Conservation (phyloP, 768 basidiomycete species). For the Tylopilus subfusipes region DNA sequence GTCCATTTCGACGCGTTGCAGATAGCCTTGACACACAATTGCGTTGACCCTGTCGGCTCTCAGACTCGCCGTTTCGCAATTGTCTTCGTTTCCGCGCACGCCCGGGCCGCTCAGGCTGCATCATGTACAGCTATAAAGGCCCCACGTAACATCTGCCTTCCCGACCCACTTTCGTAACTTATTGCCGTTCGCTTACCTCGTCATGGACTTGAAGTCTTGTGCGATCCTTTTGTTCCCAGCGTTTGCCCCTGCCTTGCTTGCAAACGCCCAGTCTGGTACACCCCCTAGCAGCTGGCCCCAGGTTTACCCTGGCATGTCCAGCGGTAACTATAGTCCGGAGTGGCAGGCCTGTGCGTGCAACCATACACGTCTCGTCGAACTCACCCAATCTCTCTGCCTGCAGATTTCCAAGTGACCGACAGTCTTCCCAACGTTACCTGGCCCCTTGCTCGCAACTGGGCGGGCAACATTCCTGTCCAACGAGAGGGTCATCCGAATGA, state of each 20-base stretch:
- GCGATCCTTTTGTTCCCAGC: conserved; percentile 1
- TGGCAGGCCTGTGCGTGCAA: conserved; percentile 60
- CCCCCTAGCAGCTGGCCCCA: conserved; percentile 38
- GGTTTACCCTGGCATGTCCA: conserved; percentile 42
- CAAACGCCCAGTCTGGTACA: conserved; percentile 22
- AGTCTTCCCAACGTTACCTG: no score
- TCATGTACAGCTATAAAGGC: neutral
- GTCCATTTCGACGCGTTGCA: no score
- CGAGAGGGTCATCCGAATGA: no score
- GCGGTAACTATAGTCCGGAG: conserved; percentile 45
- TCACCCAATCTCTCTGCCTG: neutral
- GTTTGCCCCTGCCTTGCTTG: conserved; percentile 5
- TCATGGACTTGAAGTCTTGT: conserved; percentile 22
- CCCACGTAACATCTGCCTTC: neutral
- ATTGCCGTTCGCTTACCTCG: neutral
- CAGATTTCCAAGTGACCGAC: neutral
- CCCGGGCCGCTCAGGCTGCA: no score
- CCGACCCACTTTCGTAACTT: conserved; percentile 5
- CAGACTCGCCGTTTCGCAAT: no score
- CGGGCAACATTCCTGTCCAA: no score
- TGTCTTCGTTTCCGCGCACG: neutral
- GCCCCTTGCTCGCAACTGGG: no score
- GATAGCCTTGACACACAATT: no score
- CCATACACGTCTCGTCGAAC: neutral
- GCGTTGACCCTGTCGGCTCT: neutral